Percentiles rank a stretch among this genome's conserved stretches.
Evolutionary conservation across 73 alveolate species (phyloP).

Genomic region (Uronychia setigera): DNA sequence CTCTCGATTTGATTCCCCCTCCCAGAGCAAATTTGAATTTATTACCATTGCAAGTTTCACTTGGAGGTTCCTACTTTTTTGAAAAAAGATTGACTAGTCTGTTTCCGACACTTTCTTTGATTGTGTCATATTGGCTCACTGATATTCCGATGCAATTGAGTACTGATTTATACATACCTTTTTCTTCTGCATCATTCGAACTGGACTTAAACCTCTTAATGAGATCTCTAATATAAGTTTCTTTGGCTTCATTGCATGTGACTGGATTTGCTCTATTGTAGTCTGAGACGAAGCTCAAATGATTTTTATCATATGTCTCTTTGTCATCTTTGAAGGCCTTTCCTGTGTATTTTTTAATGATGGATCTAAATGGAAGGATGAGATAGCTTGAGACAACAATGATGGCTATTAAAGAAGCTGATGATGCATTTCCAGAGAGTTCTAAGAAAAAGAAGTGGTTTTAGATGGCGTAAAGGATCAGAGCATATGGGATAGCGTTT

Average conservation of each 20-base stretch:
- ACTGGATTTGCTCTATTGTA: constrained; percentile 73
- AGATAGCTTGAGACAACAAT: constrained; percentile 3
- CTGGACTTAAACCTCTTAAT: too few relatives aligned
- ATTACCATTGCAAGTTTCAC: too few relatives aligned
- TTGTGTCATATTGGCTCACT: too few relatives aligned
- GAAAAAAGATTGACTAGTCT: too few relatives aligned
- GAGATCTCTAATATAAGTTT: background rate
- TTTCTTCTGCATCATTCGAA: too few relatives aligned
- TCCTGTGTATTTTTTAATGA: constrained; percentile 24
- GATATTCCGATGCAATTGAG: too few relatives aligned
- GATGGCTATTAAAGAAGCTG: constrained; percentile 10
- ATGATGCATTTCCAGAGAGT: background rate
- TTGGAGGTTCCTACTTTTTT: too few relatives aligned
- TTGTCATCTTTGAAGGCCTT: constrained; percentile 2
- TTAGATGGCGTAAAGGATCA: constrained; percentile 36
- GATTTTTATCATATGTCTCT: constrained; percentile 36
- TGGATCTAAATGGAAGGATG: constrained; percentile 38
- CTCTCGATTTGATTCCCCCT: too few relatives aligned
- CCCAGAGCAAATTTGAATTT: too few relatives aligned
- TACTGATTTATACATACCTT: too few relatives aligned
- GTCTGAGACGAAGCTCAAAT: constrained; percentile 49
- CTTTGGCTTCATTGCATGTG: constrained; percentile 37
- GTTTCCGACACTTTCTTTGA: too few relatives aligned
- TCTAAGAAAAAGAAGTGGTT: constrained; percentile 6
- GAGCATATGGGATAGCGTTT: background rate